phyloP scores from a whole-genome alignment of 73 alveolate genomes.

The Tetrahymena borealis region DNA sequence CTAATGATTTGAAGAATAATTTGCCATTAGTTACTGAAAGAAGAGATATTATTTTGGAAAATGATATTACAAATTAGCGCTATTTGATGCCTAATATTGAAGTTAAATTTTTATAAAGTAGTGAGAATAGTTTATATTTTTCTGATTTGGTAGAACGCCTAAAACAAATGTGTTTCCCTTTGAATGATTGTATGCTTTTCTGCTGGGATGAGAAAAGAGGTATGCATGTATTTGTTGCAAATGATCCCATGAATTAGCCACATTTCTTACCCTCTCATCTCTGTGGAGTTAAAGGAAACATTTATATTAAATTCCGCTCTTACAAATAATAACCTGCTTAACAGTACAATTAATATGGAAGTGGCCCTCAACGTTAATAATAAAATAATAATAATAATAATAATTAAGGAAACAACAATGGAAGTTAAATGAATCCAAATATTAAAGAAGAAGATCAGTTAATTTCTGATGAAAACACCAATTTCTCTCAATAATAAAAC shows the following conservation, averaged over 20 bases:
- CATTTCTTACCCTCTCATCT: not conserved
- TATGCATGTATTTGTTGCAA: not conserved
- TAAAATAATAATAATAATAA: not conserved
- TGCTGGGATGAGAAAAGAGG: not conserved
- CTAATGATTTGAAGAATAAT: not conserved
- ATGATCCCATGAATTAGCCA: not conserved
- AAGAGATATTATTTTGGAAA: not conserved
- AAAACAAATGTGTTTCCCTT: not conserved
- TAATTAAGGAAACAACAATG: not conserved
- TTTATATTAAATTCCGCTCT: not conserved
- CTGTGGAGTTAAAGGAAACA: not conserved
- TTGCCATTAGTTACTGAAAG: not conserved
- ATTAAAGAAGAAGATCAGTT: not conserved
- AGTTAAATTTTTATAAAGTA: not conserved
- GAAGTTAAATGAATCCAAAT: not conserved
- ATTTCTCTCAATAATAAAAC: not conserved
- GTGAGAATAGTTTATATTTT: not conserved
- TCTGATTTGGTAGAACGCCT: not conserved
- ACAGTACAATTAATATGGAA: not conserved
- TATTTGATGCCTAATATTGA: not conserved
- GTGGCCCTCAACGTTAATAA: not conserved
- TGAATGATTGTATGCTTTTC: not conserved
- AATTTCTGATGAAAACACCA: not conserved
- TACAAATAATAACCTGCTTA: not conserved
- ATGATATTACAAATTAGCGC: not conserved